Percentiles rank a stretch among this genome's conserved stretches.
These are phyloP conservation scores for Carallia pectinifolia DNA, from an alignment of 345 rosid genomes.

Conservation along the genomic window DNA sequence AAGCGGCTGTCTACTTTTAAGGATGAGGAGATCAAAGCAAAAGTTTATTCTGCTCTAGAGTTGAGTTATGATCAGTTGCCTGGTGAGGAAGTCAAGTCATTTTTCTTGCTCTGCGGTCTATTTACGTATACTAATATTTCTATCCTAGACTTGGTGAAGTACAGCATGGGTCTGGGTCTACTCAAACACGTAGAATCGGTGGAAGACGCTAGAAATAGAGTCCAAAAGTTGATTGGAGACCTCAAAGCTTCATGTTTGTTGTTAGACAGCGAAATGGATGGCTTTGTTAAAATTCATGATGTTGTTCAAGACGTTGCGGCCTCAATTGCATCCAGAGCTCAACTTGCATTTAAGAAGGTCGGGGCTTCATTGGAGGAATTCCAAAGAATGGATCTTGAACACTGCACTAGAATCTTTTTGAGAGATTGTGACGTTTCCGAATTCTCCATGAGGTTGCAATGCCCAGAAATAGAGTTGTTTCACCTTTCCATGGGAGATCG, in stretches of 20 bases:
- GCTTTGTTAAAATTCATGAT: constrained; percentile 1
- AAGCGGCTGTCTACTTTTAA: background rate
- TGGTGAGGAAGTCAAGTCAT: constrained; percentile 1
- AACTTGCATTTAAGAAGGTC: background rate
- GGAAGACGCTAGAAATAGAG: too few relatives aligned
- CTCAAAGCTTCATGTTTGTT: too few relatives aligned
- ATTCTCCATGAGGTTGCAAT: constrained; percentile 2
- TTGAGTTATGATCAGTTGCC: constrained; percentile 5
- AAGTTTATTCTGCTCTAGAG: background rate
- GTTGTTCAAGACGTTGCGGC: background rate
- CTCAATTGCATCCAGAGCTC: background rate
- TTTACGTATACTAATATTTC: too few relatives aligned
- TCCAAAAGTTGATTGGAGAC: too few relatives aligned
- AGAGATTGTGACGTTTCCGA: background rate
- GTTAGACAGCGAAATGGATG: too few relatives aligned
- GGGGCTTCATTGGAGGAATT: background rate
- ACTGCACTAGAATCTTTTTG: constrained; percentile 6
- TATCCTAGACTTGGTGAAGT: too few relatives aligned
- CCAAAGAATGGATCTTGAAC: background rate
- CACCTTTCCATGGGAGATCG: accelerated
- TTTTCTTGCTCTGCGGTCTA: too few relatives aligned
- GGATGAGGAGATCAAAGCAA: background rate
- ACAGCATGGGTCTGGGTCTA: too few relatives aligned
- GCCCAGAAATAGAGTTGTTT: constrained; percentile 18
- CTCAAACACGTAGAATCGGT: too few relatives aligned